Evolutionary conservation across 2,329 filamentous ascomycete species (phyloP), one percentile per base, ranked within the genome.

Genomic region (Ascochyta pisi): DNA sequence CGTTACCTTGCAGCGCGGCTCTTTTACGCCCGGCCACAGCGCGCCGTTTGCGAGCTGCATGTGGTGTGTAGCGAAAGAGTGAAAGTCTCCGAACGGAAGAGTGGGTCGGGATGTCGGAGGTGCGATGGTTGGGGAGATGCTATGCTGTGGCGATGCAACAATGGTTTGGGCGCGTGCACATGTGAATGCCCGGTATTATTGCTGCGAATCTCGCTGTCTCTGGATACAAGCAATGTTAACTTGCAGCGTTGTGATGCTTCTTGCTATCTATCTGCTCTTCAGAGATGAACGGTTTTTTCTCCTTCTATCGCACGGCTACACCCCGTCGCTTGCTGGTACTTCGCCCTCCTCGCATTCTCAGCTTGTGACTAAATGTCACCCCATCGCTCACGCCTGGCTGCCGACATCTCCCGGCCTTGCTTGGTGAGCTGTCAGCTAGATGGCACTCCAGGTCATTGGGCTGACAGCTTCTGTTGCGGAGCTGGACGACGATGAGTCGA

Each of bases 401-500:
- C 53, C 53, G 53, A 56, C 24, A 56, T 51, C 22, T 56, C 33
- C 53, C 53, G 53, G 38, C 19, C 24, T 26, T 13, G 15, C 35
- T 23, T 33, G 16, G 19, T 19, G 31, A 40, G 31, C 35, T 13
- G 47, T 51, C 37, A 51, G 53, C 43, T 15, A 51, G 16, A 43
- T 47, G 23, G 12, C 12, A 22, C 6, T 29, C 35, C 9, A 3
- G 22, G 4, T 34, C 16, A 27, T 33, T 51, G 33, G 47, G 31
- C 33, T 15, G 15, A 6, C 29, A 23, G 2, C 24, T 22, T n/a
- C 9, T 13, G 16, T 39, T 33, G 45, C 42, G 46, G 38, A 43
- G 15, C 47, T 39, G 26, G 26, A 47, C 27, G 16, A 38, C 19
- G 41, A 38, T 50, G 42, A 39, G 37, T 43, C 42, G 46, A 43